Base-by-base conservation (phyloP, 2,329 filamentous ascomycete species). In the Whalleya microplaca region DNA sequence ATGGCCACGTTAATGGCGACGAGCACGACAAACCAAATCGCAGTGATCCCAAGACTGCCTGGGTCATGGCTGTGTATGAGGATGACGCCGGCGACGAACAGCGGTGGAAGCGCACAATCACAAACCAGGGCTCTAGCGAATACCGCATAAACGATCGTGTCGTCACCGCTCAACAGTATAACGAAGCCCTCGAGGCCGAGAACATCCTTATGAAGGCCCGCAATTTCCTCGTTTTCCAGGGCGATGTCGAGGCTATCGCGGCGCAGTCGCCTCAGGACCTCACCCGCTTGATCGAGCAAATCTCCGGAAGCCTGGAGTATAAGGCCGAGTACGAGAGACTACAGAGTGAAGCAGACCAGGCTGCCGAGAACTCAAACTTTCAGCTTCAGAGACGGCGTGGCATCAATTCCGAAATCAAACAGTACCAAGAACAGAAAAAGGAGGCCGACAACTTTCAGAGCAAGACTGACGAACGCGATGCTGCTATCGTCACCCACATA, bases 51-150 rank as follows among this genome's bases (percentile, higher is more conserved):
- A 95, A 93, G 73, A 95, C 88, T 2, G 96, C 95, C 2, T 99
- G 94, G 94, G 96, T 99, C 14, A 98, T 97, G 92, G 95, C 95
- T 27, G 94, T 99, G 16, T 99, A 98, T 74, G 93, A 97, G 72
- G 95, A 99, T 70, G 95, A 99, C 72, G 92, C 92, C 2, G 94
- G 92, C 45, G 91, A 96, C 69, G 92, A 96, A 73, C 93, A 97
- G 71, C 87, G 88, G 65, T 99, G 95, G 95, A 96, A 96, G 77
- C 91, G 95, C 59, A 89, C 87, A 64, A 99, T 99, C 73, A 98
- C 93, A 3, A 91, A 84, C 65, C 83, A 87, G 60, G 95, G 95
- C 45, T 87, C 88, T 23, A 97, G 93, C 79, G 94, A 98, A 75
- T 99, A 98, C 74, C 89, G 94, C 59, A 96, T 99, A 80, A 98